Base-by-base conservation (phyloP, 345 rosid genomes). In the Eucalyptus cloeziana region DNA sequence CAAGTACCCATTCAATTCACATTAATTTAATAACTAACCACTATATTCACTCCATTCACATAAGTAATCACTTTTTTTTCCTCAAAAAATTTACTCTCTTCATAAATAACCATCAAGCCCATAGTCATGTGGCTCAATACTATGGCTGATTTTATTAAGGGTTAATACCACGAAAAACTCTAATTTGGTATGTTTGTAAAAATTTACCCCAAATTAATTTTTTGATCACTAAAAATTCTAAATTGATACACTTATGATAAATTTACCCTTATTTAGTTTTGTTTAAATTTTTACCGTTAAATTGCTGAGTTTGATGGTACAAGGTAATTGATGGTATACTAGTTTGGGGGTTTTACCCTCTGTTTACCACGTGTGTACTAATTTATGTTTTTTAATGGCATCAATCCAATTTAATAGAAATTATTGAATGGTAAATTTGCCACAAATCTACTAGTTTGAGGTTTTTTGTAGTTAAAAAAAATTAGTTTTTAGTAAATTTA, bases 211-310 rank as follows among this genome's bases (percentile, higher is more conserved):
- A 52, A 52, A 52, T 52, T 52, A 7, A 7, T 52, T 52, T 52
- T 52, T 52, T 52, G 0, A 52, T 52, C 1, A 19, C 5, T 1
- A 52, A 52, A 21, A 19, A 7, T 2, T 21, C 2, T 0, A 52
- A 52, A 7, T 0, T 7, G 2, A 52, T 52, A 52, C 0, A 52
- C 0, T 7, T 52, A 0, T 52, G 0, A 19, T 0, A 52, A 52
- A 17, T 52, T 52, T 51, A 51, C 4, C 4, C 0, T 52, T 0
- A 0, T 3, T 52, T 52, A 52, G 4, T 52, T 52, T 51, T 52
- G 2, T 0, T 52, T 52, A 52, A 52, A 3, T 52, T 52, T 52
- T 52, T 52, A 52, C 1, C 0, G 8, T 51, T 0, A 51, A 51
- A 17, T 17, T 51, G 4, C 9, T 0, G 0, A 17, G 56, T 52